phyloP scores from a whole-genome alignment of 441 rosid genomes.

The Pelargonium australe region DNA sequence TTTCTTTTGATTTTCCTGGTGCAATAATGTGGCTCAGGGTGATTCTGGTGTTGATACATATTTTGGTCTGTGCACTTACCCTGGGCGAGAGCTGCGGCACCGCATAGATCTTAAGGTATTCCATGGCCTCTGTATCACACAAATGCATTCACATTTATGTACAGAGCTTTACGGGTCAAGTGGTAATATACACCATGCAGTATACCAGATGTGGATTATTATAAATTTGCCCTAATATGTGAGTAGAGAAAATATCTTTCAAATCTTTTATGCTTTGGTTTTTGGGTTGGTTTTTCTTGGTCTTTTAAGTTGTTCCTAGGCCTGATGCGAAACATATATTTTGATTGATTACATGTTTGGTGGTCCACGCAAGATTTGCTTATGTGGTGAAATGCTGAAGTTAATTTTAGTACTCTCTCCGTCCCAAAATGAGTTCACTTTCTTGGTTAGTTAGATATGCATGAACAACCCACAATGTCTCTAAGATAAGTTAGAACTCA shows the following conservation, averaged over 20 bases:
- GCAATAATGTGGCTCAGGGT: constrained; percentile 38
- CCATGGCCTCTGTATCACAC: background rate
- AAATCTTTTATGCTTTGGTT: no score
- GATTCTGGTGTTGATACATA: constrained; percentile 87
- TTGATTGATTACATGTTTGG: background rate
- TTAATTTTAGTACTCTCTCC: background rate
- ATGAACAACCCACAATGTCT: no score
- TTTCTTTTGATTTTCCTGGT: background rate
- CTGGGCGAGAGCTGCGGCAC: constrained; percentile 70
- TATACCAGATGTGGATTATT: background rate
- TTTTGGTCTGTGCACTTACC: constrained; percentile 82
- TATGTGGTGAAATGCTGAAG: background rate
- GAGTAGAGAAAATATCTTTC: no score
- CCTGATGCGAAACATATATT: background rate
- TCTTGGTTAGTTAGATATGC: no score
- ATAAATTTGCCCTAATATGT: no score
- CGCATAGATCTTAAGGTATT: constrained; percentile 87
- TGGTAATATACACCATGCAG: background rate
- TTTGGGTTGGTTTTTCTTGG: no score
- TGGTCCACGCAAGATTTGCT: no score
- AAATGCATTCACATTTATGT: constrained; percentile 1
- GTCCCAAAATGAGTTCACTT: no score
- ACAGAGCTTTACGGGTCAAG: background rate
- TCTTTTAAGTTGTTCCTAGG: no score
- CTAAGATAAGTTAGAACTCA: no score